A percentile compares a stretch with the other conserved stretches of the same genome.
These are phyloP conservation scores for Astragalus glycyphyllos DNA, from an alignment of 306 rosid species.

Conservation along the genomic window DNA sequence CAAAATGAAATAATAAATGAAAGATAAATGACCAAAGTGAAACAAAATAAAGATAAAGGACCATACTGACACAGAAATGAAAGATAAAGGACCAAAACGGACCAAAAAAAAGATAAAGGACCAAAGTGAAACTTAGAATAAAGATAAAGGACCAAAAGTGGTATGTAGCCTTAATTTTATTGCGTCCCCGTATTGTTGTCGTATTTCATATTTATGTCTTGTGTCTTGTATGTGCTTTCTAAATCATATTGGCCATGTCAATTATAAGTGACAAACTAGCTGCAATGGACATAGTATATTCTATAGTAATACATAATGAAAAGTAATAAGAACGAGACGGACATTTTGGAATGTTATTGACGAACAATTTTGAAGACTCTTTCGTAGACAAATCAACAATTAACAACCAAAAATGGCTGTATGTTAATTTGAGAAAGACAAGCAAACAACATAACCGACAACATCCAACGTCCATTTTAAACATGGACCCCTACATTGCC, in stretches of 20 bases:
- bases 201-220: too few species aligned
- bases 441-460: slow-evolving; percentile 50
- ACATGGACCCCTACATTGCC: slow-evolving; percentile 64
- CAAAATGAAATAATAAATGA: too few species aligned
- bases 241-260: background rate
- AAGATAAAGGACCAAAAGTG: too few species aligned
- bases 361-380: background rate
- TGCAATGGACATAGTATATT: slow-evolving; percentile 10
- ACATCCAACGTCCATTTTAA: slow-evolving; percentile 33
- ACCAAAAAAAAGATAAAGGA: too few species aligned
- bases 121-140: too few species aligned
- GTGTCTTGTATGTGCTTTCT: background rate
- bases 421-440: slow-evolving; percentile 54
- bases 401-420: slow-evolving; percentile 39
- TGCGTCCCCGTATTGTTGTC: too few species aligned
- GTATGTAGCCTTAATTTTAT: too few species aligned
- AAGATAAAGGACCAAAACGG: too few species aligned
- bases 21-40: too few species aligned
- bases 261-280: background rate
- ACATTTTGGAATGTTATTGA: slow-evolving; percentile 30
- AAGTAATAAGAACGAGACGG: slow-evolving; percentile 13
- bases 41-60: too few species aligned
- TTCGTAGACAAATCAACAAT: slow-evolving; percentile 38
- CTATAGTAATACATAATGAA: slow-evolving; percentile 10
- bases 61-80: too few species aligned